Evolutionary conservation across 352 stramenopile species (phyloP), one percentile per base, ranked within the genome.

Genomic region (Phytophthora lateralis): DNA sequence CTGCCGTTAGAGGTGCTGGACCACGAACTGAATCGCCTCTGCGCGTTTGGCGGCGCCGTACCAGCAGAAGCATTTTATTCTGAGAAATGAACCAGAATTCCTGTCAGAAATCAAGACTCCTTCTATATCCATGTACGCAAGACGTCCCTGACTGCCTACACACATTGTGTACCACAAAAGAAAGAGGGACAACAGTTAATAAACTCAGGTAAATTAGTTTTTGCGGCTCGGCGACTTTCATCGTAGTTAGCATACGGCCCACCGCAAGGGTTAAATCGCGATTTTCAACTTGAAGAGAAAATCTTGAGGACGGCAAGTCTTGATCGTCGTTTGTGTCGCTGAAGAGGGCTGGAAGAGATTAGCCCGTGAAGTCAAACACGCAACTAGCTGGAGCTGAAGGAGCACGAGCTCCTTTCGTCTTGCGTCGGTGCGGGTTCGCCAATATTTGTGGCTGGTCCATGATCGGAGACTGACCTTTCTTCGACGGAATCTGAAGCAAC

Each of bases 11-110:
- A 72, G 15, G 18, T 73, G 24, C 60, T 86, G n/a, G 75, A 78
- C 24, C 56, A 76, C 14, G 75, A 80, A 47, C 66, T 87, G 60
- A 74, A 85, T 37, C 65, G 65, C 10, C 49, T 73, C 14, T 73
- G 60, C 7, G 59, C 51, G 6, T 81, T 81, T 63, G 73, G 69
- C 20, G 69, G 73, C 6, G 61, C 66, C 9, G 45, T 63, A 14
- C n/a, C 39, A 57, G 37, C 15, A 41, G 30, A 53, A 43, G 35
- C 26, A 18, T n/a, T n/a, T n/a, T n/a, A n/a, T n/a, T 10, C 30
- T 18, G 26, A 62, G 18, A 26, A 18, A 39, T 43, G 21, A 46
- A 21, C 41, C 52, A 24, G 3, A 30, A 50, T 9, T 15, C 3
- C 4, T 15, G 15, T 20, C 35, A 21, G 35, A 30, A 0, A 42